Percentiles rank a stretch among this genome's conserved stretches.
These are phyloP conservation scores for Trapa incisa DNA, from an alignment of 345 rosid genomes.

Conservation along the genomic window DNA sequence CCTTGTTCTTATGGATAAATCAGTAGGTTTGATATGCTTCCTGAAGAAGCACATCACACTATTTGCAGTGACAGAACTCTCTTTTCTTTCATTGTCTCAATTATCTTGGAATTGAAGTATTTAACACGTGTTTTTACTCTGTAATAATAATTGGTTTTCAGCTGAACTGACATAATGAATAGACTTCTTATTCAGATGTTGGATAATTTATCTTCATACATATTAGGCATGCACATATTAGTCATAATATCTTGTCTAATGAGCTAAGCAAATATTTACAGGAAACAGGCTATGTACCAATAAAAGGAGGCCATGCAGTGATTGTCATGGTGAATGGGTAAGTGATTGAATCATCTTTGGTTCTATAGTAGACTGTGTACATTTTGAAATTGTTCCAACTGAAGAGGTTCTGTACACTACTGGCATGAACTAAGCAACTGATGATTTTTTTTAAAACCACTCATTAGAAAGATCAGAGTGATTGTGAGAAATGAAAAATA, in stretches of 20 bases:
- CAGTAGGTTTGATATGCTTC: not conserved
- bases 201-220: not conserved
- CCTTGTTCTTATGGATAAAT: not conserved
- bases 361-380: constrained; percentile 1
- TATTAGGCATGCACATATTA: not conserved
- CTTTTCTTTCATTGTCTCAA: not conserved
- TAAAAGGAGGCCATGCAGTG: constrained; percentile 80
- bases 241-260: not conserved
- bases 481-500: not conserved
- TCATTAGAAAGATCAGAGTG: not conserved
- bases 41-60: not conserved
- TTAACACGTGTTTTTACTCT: not conserved
- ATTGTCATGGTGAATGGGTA: constrained; percentile 96
- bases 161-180: not conserved
- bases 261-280: constrained; percentile 24
- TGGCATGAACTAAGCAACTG: not conserved
- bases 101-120: not conserved
- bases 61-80: not conserved
- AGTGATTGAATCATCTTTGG: constrained; percentile 11
- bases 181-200: not conserved
- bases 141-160: not conserved
- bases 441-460: not conserved
- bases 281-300: constrained; percentile 94
- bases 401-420: not conserved
- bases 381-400: not conserved